A percentile compares a stretch with the other conserved stretches of the same genome.
phyloP scores from a whole-genome alignment of 2,329 filamentous ascomycete genomes.

The Xylaria multiplex region DNA sequence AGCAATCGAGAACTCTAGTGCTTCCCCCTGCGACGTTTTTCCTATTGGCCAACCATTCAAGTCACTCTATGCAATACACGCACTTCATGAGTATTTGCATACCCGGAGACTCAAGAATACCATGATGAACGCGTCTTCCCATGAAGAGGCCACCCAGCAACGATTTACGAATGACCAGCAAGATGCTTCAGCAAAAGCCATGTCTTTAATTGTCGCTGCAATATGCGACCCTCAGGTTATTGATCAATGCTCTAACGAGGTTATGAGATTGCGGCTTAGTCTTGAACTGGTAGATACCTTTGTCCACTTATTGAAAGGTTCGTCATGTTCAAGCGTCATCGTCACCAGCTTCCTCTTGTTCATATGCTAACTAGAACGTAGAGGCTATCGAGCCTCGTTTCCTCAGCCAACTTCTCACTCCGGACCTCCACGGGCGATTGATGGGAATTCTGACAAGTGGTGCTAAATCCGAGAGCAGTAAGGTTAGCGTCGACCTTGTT shows the following conservation, averaged over 20 bases:
- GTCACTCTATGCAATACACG: slow-evolving; percentile 76
- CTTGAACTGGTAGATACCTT: slow-evolving; percentile 67
- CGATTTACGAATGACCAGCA: slow-evolving; percentile 44
- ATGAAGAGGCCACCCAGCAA: slow-evolving; percentile 39
- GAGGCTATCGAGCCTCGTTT: slow-evolving; percentile 42
- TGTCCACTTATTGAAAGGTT: slow-evolving; percentile 65
- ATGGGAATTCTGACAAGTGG: slow-evolving; percentile 40
- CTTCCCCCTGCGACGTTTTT: slow-evolving; percentile 71
- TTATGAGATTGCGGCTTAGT: slow-evolving; percentile 61
- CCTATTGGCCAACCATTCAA: slow-evolving; percentile 76
- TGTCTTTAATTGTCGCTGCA: slow-evolving; percentile 67
- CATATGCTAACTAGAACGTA: slow-evolving; percentile 39
- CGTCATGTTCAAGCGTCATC: slow-evolving; percentile 27
- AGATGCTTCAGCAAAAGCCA: slow-evolving; percentile 55
- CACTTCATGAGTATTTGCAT: slow-evolving; percentile 71
- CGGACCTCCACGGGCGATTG: slow-evolving; percentile 42
- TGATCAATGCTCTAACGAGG: slow-evolving; percentile 54
- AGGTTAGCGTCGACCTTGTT: slow-evolving; percentile 48
- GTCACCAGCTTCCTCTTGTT: neutral
- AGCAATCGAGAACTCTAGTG: slow-evolving; percentile 64
- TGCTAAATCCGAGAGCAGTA: slow-evolving; percentile 39
- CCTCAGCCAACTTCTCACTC: slow-evolving; percentile 40
- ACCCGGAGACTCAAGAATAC: slow-evolving; percentile 47
- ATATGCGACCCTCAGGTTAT: slow-evolving; percentile 68
- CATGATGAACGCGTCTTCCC: slow-evolving; percentile 43